These are phyloP conservation scores for Aspergillus intermedius DNA, from an alignment of 2,329 filamentous ascomycete genomes.

Conservation along the genomic window DNA sequence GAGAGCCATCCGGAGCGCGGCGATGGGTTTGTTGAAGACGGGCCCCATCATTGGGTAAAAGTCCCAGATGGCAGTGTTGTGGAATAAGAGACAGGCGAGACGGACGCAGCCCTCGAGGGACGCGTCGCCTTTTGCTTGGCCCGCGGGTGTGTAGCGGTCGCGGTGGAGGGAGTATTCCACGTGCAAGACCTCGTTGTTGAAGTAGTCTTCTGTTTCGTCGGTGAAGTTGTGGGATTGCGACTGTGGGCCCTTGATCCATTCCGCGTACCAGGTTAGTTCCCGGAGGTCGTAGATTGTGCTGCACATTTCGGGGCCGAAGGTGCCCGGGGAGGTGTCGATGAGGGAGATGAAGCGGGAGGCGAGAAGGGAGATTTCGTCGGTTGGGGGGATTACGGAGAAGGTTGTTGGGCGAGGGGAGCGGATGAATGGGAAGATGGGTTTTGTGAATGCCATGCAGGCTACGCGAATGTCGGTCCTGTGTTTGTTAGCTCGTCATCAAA, in stretches of 20 bases:
- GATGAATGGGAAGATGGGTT: slow-evolving; percentile 34
- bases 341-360: slow-evolving; percentile 29
- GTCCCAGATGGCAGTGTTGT: slow-evolving; percentile 35
- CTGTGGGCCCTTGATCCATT: slow-evolving; percentile 28
- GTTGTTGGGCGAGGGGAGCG: slow-evolving; percentile 27
- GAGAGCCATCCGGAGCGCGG: slow-evolving; percentile 26
- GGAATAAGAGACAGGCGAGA: slow-evolving; percentile 33
- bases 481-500: slow-evolving; percentile 2
- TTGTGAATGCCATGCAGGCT: slow-evolving; percentile 32
- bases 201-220: slow-evolving; percentile 33
- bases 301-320: slow-evolving; percentile 26
- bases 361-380: slow-evolving; percentile 22
- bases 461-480: slow-evolving; percentile 36
- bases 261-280: slow-evolving; percentile 31
- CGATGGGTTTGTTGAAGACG: slow-evolving; percentile 29
- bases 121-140: slow-evolving; percentile 28
- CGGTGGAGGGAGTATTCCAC: slow-evolving; percentile 32
- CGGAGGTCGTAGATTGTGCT: slow-evolving; percentile 29
- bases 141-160: slow-evolving; percentile 31
- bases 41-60: slow-evolving; percentile 32
- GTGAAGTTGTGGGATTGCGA: slow-evolving; percentile 23
- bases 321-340: slow-evolving; percentile 25
- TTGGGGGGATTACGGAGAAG: slow-evolving; percentile 24
- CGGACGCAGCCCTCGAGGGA: slow-evolving; percentile 33
- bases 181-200: slow-evolving; percentile 34